phyloP scores from a whole-genome alignment of 2,329 filamentous ascomycete genomes.

The Colletotrichum tofieldiae region DNA sequence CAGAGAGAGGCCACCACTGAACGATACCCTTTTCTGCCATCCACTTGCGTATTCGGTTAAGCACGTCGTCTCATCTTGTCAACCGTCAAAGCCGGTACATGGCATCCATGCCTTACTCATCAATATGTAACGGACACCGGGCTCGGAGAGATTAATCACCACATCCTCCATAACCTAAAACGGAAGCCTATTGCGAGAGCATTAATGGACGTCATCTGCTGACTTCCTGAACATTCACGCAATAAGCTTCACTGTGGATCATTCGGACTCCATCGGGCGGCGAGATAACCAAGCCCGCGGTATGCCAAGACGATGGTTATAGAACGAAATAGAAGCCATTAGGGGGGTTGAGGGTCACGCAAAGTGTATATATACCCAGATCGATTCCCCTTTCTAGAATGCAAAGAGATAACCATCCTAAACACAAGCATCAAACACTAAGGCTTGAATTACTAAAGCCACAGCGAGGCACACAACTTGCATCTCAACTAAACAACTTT shows the following conservation, averaged over 20 bases:
- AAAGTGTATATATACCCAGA: neutral
- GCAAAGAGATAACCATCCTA: accelerated
- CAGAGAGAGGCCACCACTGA: neutral
- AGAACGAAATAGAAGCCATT: neutral
- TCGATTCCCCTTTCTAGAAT: neutral
- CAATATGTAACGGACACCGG: neutral
- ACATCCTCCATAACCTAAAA: neutral
- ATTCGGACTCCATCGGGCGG: neutral
- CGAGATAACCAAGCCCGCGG: neutral
- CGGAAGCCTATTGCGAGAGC: neutral
- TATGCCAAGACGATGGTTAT: neutral
- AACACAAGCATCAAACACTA: neutral
- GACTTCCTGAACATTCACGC: neutral
- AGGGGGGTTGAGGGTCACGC: neutral
- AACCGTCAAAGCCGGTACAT: neutral
- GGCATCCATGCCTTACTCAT: neutral
- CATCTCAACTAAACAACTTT: too few species aligned
- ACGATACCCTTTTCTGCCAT: neutral
- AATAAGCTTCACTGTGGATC: neutral
- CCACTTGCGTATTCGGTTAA: neutral
- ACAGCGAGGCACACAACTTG: neutral
- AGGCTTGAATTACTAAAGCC: neutral
- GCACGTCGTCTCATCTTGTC: neutral
- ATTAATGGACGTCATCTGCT: neutral
- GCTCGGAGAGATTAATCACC: neutral